These are phyloP conservation scores for Magnolia kwangsiensis DNA, from an alignment of 164 flowering plant genomes.

Conservation along the genomic window DNA sequence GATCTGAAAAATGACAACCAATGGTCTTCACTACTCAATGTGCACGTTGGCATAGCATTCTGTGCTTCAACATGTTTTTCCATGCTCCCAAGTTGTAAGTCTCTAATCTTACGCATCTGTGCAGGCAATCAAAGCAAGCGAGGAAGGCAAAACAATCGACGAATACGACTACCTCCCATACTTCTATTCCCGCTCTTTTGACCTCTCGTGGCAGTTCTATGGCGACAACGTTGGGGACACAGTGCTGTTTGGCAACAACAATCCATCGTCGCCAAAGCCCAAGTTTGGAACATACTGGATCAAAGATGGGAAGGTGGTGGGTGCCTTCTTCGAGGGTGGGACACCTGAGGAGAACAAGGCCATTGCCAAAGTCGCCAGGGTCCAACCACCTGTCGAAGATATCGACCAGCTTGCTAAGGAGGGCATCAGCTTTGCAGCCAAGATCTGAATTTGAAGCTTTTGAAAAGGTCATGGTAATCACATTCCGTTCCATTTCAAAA, in stretches of 20 bases:
- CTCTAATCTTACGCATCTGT: neutral
- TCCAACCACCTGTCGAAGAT: conserved; percentile 63
- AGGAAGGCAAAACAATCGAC: conserved; percentile 66
- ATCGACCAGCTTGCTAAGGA: conserved; percentile 55
- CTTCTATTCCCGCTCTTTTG: conserved; percentile 92
- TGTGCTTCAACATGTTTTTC: neutral
- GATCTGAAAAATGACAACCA: no score
- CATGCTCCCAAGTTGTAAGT: neutral
- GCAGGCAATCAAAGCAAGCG: conserved; percentile 84
- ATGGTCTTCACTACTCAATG: no score
- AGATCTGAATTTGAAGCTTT: conserved; percentile 38
- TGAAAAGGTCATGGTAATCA: neutral
- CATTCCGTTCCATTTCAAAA: no score
- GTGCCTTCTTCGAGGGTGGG: conserved; percentile 94
- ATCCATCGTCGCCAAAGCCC: conserved; percentile 54
- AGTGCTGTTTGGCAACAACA: conserved; percentile 75
- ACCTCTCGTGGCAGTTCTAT: conserved; percentile 95
- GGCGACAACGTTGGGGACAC: conserved; percentile 96
- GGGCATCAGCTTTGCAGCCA: conserved; percentile 72
- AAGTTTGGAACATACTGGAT: conserved; percentile 97
- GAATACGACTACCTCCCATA: conserved; percentile 92
- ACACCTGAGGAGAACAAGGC: conserved; percentile 93
- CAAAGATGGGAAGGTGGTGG: conserved; percentile 80
- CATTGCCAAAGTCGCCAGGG: conserved; percentile 81
- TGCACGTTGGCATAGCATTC: no score